A percentile compares a stretch with the other conserved stretches of the same genome.
These are phyloP conservation scores for Cladosporium velox DNA, from an alignment of 2,329 filamentous ascomycete genomes.

Conservation along the genomic window DNA sequence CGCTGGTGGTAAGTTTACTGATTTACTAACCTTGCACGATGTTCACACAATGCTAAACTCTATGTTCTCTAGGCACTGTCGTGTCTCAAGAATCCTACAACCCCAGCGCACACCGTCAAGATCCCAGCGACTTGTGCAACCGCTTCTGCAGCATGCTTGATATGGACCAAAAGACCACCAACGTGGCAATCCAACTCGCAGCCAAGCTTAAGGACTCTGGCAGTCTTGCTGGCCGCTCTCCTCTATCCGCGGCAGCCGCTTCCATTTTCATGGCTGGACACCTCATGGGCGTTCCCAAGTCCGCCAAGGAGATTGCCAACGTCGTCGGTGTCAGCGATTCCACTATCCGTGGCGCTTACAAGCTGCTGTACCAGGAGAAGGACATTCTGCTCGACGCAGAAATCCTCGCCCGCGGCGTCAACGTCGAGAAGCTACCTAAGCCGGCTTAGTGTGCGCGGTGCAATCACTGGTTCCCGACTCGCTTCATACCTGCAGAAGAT, in stretches of 20 bases:
- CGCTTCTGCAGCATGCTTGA: slow-evolving; percentile 86
- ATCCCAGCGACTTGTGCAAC: slow-evolving; percentile 64
- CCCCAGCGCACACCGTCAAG: slow-evolving; percentile 32
- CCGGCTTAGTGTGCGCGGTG: slow-evolving; percentile 29
- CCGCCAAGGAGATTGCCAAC: slow-evolving; percentile 81
- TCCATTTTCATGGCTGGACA: slow-evolving; percentile 96
- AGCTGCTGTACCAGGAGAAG: slow-evolving; percentile 74
- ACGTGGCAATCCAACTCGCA: slow-evolving; percentile 77
- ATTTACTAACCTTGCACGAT: slow-evolving; percentile 13
- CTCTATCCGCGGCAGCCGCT: slow-evolving; percentile 88
- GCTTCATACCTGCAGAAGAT: not conserved
- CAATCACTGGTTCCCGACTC: not conserved
- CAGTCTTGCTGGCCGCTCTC: slow-evolving; percentile 86
- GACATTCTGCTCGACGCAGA: slow-evolving; percentile 73
- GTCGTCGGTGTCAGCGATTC: slow-evolving; percentile 93
- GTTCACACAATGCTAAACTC: slow-evolving; percentile 24
- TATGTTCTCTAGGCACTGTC: slow-evolving; percentile 29
- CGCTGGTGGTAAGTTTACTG: slow-evolving; percentile 52
- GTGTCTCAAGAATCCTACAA: slow-evolving; percentile 34
- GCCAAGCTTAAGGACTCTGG: slow-evolving; percentile 74
- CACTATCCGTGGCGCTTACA: slow-evolving; percentile 95
- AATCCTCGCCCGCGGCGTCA: slow-evolving; percentile 73
- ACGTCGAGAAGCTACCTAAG: slow-evolving; percentile 68
- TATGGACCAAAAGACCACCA: slow-evolving; percentile 73
- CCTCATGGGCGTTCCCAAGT: slow-evolving; percentile 75